Evolutionary conservation across 116 monocot genomes (phyloP).

Genomic region (Dioscorea cayenensis): DNA sequence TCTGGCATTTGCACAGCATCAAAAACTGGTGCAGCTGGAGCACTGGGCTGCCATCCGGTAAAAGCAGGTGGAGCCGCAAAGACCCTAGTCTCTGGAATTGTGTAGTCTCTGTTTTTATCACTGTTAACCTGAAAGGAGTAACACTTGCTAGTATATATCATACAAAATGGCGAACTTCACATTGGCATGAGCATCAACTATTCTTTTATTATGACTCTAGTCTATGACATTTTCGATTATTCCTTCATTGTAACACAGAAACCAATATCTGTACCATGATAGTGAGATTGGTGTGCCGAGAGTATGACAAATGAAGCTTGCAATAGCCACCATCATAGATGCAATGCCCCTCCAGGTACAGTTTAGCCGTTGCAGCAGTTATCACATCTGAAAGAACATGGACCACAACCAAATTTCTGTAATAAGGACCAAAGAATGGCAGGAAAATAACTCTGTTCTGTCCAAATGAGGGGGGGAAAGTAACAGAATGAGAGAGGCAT

Average conservation of each 20-base stretch:
- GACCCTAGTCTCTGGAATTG: conserved; percentile 50
- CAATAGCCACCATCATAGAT: conserved; percentile 99
- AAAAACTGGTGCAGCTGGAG: conserved; percentile 5
- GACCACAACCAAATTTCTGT: not conserved
- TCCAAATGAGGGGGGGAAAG: not conserved
- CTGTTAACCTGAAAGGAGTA: conserved; percentile 40
- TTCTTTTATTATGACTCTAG: not conserved
- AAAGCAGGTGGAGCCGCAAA: conserved; percentile 35
- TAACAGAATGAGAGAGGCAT: not conserved
- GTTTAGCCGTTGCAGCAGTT: conserved; percentile 85
- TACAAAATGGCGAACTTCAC: not conserved
- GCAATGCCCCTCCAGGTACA: conserved; percentile 98
- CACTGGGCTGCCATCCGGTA: conserved; percentile 39
- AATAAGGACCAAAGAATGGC: not conserved
- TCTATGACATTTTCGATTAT: not conserved
- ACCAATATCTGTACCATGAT: conserved; percentile 87
- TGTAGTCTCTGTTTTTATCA: conserved; percentile 88
- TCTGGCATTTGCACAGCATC: conserved; percentile 15
- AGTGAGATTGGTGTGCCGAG: conserved; percentile 99
- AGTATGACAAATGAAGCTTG: conserved; percentile 99
- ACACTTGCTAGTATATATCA: not conserved
- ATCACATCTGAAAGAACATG: conserved; percentile 48
- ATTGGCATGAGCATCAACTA: not conserved
- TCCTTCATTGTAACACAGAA: not conserved
- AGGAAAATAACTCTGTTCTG: not conserved